Evolutionary conservation across 1,284 basidiomycete species (phyloP).

Genomic region (Peniophora sp.): DNA sequence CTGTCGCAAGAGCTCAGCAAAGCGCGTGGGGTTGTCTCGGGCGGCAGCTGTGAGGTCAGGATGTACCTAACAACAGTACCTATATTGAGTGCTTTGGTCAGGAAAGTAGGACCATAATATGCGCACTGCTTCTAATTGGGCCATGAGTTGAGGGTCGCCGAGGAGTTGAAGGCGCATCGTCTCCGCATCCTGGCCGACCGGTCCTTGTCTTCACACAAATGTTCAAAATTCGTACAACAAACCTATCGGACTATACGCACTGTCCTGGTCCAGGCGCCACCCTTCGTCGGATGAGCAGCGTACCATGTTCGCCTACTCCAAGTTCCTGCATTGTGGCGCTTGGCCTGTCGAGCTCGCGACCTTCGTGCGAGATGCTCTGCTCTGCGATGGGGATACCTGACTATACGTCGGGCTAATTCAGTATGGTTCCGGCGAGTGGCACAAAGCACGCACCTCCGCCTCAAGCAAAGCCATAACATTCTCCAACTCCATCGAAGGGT

Average conservation of each 20-base stretch:
- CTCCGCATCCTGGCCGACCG: slow-evolving; percentile 75
- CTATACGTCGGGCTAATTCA: slow-evolving; percentile 18
- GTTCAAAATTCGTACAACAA: neutral
- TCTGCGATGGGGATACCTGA: slow-evolving; percentile 63
- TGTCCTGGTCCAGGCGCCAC: slow-evolving; percentile 45
- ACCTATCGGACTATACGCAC: slow-evolving; percentile 28
- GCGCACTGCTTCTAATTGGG: slow-evolving; percentile 66
- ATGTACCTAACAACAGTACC: slow-evolving; percentile 47
- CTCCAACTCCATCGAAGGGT: slow-evolving; percentile 81
- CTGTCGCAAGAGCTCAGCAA: slow-evolving; percentile 66
- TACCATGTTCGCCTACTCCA: slow-evolving; percentile 55
- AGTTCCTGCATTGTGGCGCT: slow-evolving; percentile 60
- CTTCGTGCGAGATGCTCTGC: slow-evolving; percentile 63
- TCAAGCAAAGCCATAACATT: slow-evolving; percentile 86
- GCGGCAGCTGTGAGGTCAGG: slow-evolving; percentile 78
- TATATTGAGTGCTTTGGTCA: neutral
- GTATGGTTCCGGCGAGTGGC: slow-evolving; percentile 3
- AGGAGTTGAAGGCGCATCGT: slow-evolving; percentile 85
- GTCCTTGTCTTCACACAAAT: slow-evolving; percentile 24
- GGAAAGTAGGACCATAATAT: too few species aligned
- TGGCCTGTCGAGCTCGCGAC: slow-evolving; percentile 52
- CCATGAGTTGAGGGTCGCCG: slow-evolving; percentile 76
- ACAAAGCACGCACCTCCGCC: slow-evolving; percentile 63
- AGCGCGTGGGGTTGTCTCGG: slow-evolving; percentile 57
- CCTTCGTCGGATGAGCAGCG: slow-evolving; percentile 61